Percentiles rank a stretch among this genome's conserved stretches.
Conservation (phyloP, 768 basidiomycete species). For the Boletales sp. region DNA sequence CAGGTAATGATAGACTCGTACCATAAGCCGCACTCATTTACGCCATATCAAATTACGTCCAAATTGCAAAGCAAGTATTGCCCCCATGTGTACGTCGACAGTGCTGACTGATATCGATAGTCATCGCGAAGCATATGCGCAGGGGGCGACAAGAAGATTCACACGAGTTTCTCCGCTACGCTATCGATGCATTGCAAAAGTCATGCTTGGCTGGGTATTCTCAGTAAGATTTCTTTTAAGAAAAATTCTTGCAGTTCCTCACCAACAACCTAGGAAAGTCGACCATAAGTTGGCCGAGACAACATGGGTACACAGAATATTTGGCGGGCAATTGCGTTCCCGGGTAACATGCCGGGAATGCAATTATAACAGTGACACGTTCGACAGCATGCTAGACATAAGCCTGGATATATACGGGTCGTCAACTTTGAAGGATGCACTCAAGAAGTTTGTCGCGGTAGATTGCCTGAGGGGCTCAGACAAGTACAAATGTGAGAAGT, state of each 20-base stretch:
- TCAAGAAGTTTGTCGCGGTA: conserved; percentile 75
- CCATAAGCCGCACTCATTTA: conserved; percentile 44
- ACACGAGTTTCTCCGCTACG: conserved; percentile 95
- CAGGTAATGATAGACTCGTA: conserved; percentile 55
- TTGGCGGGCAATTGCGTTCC: conserved; percentile 89
- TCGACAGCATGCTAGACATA: conserved; percentile 91
- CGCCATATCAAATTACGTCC: conserved; percentile 60
- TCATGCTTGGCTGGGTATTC: conserved; percentile 70
- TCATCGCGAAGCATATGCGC: conserved; percentile 87
- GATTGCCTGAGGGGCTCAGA: conserved; percentile 87
- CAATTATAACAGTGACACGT: conserved; percentile 88
- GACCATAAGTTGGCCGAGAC: conserved; percentile 73
- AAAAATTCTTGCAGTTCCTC: conserved; percentile 1
- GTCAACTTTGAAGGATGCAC: conserved; percentile 61
- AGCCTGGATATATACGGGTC: conserved; percentile 81
- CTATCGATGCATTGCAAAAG: conserved; percentile 87
- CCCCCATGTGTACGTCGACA: neutral
- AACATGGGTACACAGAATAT: conserved; percentile 92
- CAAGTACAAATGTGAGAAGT: conserved; percentile 99
- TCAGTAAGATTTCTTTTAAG: conserved; percentile 47
- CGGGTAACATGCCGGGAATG: conserved; percentile 85
- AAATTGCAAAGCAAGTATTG: conserved; percentile 62
- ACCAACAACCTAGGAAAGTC: conserved; percentile 49
- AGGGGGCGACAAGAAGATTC: conserved; percentile 95
- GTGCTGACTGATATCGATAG: conserved; percentile 37